These are phyloP conservation scores for Fusarium tricinctum DNA, from an alignment of 2,329 filamentous ascomycete species.

Conservation along the genomic window DNA sequence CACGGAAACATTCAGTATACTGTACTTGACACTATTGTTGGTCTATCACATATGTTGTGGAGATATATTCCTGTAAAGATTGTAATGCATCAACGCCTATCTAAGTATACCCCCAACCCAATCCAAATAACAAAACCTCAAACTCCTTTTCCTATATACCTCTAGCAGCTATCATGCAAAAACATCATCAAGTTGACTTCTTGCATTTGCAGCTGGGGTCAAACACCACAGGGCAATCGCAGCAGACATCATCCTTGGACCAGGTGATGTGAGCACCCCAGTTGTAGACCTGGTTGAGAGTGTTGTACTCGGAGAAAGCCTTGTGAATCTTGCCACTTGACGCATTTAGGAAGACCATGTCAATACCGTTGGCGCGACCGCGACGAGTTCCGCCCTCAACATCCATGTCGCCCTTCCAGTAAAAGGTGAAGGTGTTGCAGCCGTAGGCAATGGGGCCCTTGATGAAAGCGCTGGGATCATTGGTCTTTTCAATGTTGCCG, in stretches of 20 bases:
- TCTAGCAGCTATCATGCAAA: not conserved
- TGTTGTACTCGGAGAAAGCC: slow-evolving; percentile 45
- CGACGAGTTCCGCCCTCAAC: slow-evolving; percentile 13
- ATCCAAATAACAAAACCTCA: not conserved
- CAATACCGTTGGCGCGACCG: slow-evolving; percentile 39
- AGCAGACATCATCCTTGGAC: slow-evolving; percentile 38
- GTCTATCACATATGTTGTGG: not conserved
- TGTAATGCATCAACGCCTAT: slow-evolving; percentile 3
- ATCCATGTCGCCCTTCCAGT: slow-evolving; percentile 45
- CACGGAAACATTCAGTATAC: fast-evolving
- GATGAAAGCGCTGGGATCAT: slow-evolving; percentile 32
- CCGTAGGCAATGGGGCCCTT: slow-evolving; percentile 39
- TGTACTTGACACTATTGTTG: not conserved
- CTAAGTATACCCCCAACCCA: slow-evolving; percentile 1
- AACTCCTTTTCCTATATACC: slow-evolving; percentile 24
- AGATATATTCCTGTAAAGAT: not conserved
- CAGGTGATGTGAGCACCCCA: slow-evolving; percentile 42
- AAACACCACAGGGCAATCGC: slow-evolving; percentile 42
- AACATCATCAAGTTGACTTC: not conserved
- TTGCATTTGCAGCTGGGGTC: slow-evolving; percentile 36
- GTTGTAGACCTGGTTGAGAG: slow-evolving; percentile 43
- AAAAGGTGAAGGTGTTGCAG: slow-evolving; percentile 44
- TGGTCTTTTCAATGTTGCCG: slow-evolving; percentile 20
- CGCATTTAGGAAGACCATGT: slow-evolving; percentile 40
- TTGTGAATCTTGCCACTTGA: slow-evolving; percentile 29